Base-by-base conservation (phyloP, 495 filamentous ascomycete species). In the Penicillium samsonianum region DNA sequence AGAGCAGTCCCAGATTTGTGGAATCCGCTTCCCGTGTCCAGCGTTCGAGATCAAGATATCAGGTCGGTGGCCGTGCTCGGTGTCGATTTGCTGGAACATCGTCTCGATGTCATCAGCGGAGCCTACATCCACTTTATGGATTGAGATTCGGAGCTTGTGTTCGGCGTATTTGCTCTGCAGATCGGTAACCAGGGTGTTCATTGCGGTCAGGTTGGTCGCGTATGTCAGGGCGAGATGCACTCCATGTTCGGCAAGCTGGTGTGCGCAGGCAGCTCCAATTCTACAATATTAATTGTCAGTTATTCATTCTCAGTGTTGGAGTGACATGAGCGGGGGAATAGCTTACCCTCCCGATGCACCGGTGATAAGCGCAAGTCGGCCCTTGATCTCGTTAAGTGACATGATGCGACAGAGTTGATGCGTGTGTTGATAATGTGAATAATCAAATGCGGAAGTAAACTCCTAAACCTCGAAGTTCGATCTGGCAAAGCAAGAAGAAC, bases 1-100 rank as follows among this genome's bases (percentile, higher is more conserved):
- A 0, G 68, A 53, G 55, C 81, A 82, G 23, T 83, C 81, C 73
- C 75, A 79, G 33, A 83, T 70, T 30, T 80, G 70, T 1, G 69
- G 66, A 12, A 81, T 62, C 10, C 80, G 73, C 50, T 80, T 82
- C 17, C 80, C 80, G 52, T 80, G 75, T 0, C 81, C 82, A 8
- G 82, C 82, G 64, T 84, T 84, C 0, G 82, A 82, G 49, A 89
- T 63, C 11, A 87, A 73, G 35, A 89, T 88, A 64, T 88, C 85
- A 4, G 85, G 83, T 31, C 74, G 64, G 26, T 81, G 74, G 44
- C 76, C 75, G 58, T 88, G 83, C 22, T 79, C 53, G 0, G 65
- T 60, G 55, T 77, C 76, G 31, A 87, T 82, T 33, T 82, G 67
- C 22, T 65, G 60, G 55, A 84, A 84, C 61, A 87, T 78, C 12